Percentiles rank a stretch among this genome's conserved stretches.
phyloP scores from a whole-genome alignment of 345 rosid genomes.

The Durio zibethinus region DNA sequence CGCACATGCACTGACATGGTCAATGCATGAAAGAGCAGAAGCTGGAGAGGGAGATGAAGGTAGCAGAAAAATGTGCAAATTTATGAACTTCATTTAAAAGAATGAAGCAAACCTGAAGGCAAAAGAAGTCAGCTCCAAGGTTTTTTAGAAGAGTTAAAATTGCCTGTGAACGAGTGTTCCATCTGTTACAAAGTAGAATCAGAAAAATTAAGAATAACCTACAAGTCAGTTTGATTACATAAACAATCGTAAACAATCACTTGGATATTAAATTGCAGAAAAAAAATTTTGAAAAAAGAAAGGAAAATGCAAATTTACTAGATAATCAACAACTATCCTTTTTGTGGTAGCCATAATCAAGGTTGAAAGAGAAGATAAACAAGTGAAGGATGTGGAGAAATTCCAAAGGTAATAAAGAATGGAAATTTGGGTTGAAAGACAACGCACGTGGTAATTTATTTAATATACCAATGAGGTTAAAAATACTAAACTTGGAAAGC shows the following conservation, averaged over 20 bases:
- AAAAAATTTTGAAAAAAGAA: no score
- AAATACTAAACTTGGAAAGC: not conserved
- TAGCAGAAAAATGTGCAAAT: not conserved
- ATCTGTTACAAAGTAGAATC: constrained; percentile 44
- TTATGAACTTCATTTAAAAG: not conserved
- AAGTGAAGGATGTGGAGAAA: not conserved
- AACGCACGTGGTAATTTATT: not conserved
- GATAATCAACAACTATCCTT: not conserved
- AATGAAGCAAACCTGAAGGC: constrained; percentile 57
- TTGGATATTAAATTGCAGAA: not conserved
- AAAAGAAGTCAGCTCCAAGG: constrained; percentile 67
- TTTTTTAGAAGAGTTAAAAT: constrained; percentile 56
- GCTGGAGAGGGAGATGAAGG: not conserved
- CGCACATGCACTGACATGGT: not conserved
- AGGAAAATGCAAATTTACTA: no score
- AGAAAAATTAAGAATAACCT: no score
- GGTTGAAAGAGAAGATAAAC: not conserved
- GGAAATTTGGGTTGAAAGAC: no score
- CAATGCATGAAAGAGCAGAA: not conserved
- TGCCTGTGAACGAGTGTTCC: constrained; percentile 84
- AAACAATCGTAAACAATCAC: not conserved
- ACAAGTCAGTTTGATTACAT: no score
- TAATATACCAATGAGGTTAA: not conserved
- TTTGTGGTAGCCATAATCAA: not conserved
- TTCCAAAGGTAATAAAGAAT: not conserved